phyloP scores from a whole-genome alignment of 208 protist species.

The Leishmania tropica region DNA sequence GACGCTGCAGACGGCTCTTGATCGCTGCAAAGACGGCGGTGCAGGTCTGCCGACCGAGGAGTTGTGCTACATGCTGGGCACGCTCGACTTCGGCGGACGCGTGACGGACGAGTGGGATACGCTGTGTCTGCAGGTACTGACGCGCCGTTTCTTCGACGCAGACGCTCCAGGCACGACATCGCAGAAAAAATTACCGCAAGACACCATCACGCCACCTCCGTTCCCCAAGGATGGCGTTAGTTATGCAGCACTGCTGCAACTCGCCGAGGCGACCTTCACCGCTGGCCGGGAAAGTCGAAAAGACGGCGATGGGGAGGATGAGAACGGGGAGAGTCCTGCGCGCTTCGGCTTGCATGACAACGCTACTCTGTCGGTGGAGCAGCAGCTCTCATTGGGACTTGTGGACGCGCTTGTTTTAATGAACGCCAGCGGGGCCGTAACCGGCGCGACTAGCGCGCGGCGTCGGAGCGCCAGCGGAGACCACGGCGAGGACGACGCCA shows the following conservation, averaged over 20 bases:
- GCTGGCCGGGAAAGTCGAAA: slow-evolving; percentile 36
- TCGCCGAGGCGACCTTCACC: slow-evolving; percentile 59
- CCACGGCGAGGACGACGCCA: slow-evolving; percentile 31
- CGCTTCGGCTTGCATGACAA: slow-evolving; percentile 95
- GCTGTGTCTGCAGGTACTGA: slow-evolving; percentile 78
- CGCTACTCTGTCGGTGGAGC: slow-evolving; percentile 91
- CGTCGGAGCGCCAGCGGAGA: slow-evolving; percentile 26
- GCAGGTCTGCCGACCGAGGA: slow-evolving; percentile 68
- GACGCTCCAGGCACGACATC: slow-evolving; percentile 30
- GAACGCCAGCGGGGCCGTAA: slow-evolving; percentile 39
- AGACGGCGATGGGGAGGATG: slow-evolving; percentile 27
- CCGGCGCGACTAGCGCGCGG: neutral
- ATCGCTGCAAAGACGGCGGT: slow-evolving; percentile 9
- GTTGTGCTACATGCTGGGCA: slow-evolving; percentile 90
- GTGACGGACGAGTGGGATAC: slow-evolving; percentile 94
- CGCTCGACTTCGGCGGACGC: slow-evolving; percentile 95
- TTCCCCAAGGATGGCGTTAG: slow-evolving; percentile 38
- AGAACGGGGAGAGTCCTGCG: slow-evolving; percentile 63
- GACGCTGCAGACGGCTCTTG: slow-evolving; percentile 76
- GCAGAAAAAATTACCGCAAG: slow-evolving; percentile 17
- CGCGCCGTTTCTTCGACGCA: slow-evolving; percentile 72
- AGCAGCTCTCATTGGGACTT: slow-evolving; percentile 47
- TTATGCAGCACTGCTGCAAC: slow-evolving; percentile 55
- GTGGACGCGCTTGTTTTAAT: slow-evolving; percentile 54
- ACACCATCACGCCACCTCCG: slow-evolving; percentile 64